Base-by-base conservation (phyloP, 23 red algal species). In the Chondrus crispus region DNA sequence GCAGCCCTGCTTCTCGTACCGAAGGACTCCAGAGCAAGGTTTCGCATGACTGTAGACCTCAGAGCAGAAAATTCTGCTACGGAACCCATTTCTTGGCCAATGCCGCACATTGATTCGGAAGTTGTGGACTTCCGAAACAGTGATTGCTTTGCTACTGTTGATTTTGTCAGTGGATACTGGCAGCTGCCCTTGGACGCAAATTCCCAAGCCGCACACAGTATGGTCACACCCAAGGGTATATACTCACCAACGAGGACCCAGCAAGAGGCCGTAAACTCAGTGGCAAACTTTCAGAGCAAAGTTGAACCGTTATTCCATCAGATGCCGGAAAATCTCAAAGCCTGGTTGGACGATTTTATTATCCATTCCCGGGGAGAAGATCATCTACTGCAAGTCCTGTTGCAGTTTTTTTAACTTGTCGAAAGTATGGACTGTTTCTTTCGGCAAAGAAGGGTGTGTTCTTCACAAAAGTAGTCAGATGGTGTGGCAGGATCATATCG, bases 401-500 rank as follows among this genome's bases (percentile, higher is more conserved):
- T 14, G 13, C 14, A 57, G n/a, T 57, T 57, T n/a, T 57, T 57
- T 57, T 14, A 57, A 64, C 49, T 47, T 91, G 87, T 63, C 38
- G 13, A 35, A 53, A 63, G 20, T 32, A 81, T 1, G 45, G 45
- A 3, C 68, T 81, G 53, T 16, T 45, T 10, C 32, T 91, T 8
- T 91, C 87, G 22, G 51, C 74, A 0, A 68, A 68, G 60, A 91
- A 91, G 39, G 24, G 28, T 5, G 28, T 16, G 9, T 5, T 16
- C 49, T 91, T 50, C 41, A 18, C 44, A 16, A 19, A 35, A 29
- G 46, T 57, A 29, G 18, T 81, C 20, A 52, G 33, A 81, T 81
- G 74, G 74, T 81, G 74, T 29, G 74, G 74, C 53, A 14, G 74
- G 16, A 81, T 81, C 19, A 52, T 81, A 14, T 19, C 53, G 53